Base-by-base conservation (phyloP, 495 filamentous ascomycete genomes). In the Talaromyces thailandensis region DNA sequence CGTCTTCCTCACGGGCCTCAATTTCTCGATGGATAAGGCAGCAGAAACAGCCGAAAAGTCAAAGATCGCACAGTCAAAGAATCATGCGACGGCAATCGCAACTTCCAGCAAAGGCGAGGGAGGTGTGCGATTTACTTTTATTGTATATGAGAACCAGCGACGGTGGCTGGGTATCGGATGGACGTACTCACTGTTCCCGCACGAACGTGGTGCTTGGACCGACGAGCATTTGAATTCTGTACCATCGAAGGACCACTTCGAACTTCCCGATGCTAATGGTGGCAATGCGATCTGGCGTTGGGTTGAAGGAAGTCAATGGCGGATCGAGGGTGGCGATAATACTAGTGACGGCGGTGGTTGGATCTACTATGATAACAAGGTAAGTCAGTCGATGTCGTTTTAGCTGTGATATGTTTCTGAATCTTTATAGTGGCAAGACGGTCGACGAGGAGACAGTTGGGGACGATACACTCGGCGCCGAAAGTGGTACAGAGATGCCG, bases 331-430 rank as follows among this genome's bases (percentile, higher is more conserved):
- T 16, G 86, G 82, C 3, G 87, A 72, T 66, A 79, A 63, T 73
- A 80, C 65, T 51, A 74, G 56, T 55, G 87, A 84, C 28, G 86
- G 83, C 3, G 84, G 85, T 60, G 94, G 94, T 2, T 99, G 94
- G 94, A 89, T 96, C 51, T 99, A 94, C 74, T 97, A 96, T 74
- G 94, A 99, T 71, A 98, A 93, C 73, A 97, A 96, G 86, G 92
- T 93, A 73, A 23, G 78, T 71, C 58, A 12, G 18, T 11, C 35
- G 16, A 56, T 14, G 6, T 23, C 58, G 14, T 28, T 61, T 26
- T 16, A 16, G 40, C 37, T n/a, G n/a, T n/a, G 4, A 14, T 32
- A 50, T 9, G 29, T 40, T 12, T 24, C 52, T 58, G 18, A 52
- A 2, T 14, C 12, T 21, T 28, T 25, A 26, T 45, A 96, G 90